These are phyloP conservation scores for Phialocephala sp. DNA, from an alignment of 2,329 filamentous ascomycete genomes.

Conservation along the genomic window DNA sequence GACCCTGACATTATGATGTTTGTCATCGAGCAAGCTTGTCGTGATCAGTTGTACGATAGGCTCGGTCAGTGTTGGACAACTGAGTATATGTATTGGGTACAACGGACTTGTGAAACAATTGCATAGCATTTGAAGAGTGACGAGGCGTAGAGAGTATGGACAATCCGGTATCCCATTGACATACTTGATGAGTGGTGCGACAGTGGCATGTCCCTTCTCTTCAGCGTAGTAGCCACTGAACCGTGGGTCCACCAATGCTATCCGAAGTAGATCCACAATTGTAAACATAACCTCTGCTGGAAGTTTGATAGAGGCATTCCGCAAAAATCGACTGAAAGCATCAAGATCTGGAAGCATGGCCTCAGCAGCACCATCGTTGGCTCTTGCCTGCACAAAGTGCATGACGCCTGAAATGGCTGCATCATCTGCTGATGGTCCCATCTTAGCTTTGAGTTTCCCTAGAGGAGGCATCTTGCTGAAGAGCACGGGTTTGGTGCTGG, in stretches of 20 bases:
- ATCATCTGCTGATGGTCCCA: slow-evolving; percentile 67
- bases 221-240: slow-evolving; percentile 84
- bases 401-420: slow-evolving; percentile 68
- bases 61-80: slow-evolving; percentile 55
- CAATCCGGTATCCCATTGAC: slow-evolving; percentile 63
- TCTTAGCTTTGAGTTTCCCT: slow-evolving; percentile 79
- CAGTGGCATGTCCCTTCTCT: slow-evolving; percentile 68
- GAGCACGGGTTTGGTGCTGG: slow-evolving; percentile 64
- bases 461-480: slow-evolving; percentile 83
- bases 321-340: slow-evolving; percentile 67
- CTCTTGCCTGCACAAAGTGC: slow-evolving; percentile 71
- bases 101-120: slow-evolving; percentile 82
- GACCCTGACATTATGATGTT: slow-evolving; percentile 75
- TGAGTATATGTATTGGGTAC: slow-evolving; percentile 68
- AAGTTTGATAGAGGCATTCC: slow-evolving; percentile 58
- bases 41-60: slow-evolving; percentile 74
- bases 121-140: slow-evolving; percentile 81
- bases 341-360: slow-evolving; percentile 74
- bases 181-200: slow-evolving; percentile 64
- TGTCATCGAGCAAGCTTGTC: slow-evolving; percentile 77
- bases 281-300: slow-evolving; percentile 75
- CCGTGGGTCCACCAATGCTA: slow-evolving; percentile 76
- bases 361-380: slow-evolving; percentile 63
- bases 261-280: slow-evolving; percentile 82
- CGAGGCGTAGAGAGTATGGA: slow-evolving; percentile 83